These are phyloP conservation scores for Zygosaccharomyces sapae DNA, from an alignment of 1,139 yeast genomes.

Conservation along the genomic window DNA sequence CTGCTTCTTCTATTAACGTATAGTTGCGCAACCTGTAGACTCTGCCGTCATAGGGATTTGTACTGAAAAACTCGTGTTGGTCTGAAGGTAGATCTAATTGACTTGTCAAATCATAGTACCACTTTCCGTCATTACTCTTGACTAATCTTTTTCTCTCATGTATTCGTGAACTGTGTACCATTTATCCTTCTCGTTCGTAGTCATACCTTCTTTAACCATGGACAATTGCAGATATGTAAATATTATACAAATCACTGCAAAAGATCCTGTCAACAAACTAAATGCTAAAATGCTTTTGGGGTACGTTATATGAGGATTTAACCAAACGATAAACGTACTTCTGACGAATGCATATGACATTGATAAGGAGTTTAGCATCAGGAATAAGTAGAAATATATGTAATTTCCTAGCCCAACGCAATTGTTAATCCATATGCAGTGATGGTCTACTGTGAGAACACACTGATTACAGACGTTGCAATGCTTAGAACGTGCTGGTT, in stretches of 20 bases:
- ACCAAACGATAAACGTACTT: constrained; percentile 17
- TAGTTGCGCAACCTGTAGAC: constrained; percentile 19
- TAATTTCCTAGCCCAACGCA: constrained; percentile 81
- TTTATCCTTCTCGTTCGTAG: constrained; percentile 85
- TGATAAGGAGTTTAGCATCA: constrained; percentile 52
- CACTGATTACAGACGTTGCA: constrained; percentile 73
- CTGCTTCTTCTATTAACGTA: constrained; percentile 15
- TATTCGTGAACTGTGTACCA: constrained; percentile 74
- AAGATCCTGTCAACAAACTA: constrained; percentile 45
- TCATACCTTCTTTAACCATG: constrained; percentile 70
- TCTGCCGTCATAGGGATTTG: constrained; percentile 30
- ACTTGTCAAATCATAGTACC: constrained; percentile 17
- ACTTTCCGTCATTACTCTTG: constrained; percentile 16
- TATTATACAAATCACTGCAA: constrained; percentile 50
- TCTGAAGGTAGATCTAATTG: constrained; percentile 8
- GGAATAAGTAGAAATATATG: constrained; percentile 61
- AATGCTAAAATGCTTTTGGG: constrained; percentile 24
- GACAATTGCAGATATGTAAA: constrained; percentile 61
- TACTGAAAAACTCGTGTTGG: constrained; percentile 26
- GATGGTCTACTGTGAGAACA: constrained; percentile 74
- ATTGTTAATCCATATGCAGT: constrained; percentile 91
- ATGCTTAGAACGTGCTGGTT: constrained; percentile 89
- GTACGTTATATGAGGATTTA: constrained; percentile 1
- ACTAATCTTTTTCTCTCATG: constrained; percentile 44
- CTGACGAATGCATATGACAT: constrained; percentile 56